Base-by-base conservation (phyloP, 768 basidiomycete species). In the Lentinula edodes region DNA sequence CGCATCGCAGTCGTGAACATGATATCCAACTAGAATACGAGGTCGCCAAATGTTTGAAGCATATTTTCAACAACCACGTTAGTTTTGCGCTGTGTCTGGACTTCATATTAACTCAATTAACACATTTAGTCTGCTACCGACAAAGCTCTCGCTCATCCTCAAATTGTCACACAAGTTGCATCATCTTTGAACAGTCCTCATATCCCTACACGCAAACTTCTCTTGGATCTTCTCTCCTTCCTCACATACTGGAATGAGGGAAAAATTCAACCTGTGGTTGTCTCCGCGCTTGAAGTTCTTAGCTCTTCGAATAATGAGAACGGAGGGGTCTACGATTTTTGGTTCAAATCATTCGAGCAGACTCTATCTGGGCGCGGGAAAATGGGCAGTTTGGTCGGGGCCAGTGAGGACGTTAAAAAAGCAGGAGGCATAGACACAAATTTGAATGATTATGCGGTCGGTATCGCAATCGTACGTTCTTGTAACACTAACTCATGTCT, bases 341-440 rank as follows among this genome's bases (percentile, higher is more conserved):
- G 94, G 95, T 91, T 98, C 70, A 88, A 86, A 66, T 88, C 87
- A 0, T 76, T 96, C 64, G 90, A 93, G 65, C 74, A 76, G 32
- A 84, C 84, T 2, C 79, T 98, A 16, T 82, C 86, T 52, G 95
- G 95, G 2, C 78, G 94, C 60, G 96, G 96, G 1, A 90, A 88
- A 71, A 95, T 98, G 93, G 96, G 96, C 1, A 97, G 91, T 70
- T 73, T 91, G 43, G 96, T 99, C 7, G 97, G 97, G 0, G 93
- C 94, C 23, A 96, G 95, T 66, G 92, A 95, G 13, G 95, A 98
- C 66, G 83, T 95, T 60, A 83, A 82, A 72, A 86, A 83, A 61
- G 76, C 80, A 62, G 84, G 83, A 51, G 85, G 88, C 43, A 71
- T 84, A 18, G 88, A 90, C 62, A 83, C 79, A 45, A 83, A 83